These are phyloP conservation scores for Daldinia concentrica DNA, from an alignment of 495 filamentous ascomycete species.

Conservation along the genomic window DNA sequence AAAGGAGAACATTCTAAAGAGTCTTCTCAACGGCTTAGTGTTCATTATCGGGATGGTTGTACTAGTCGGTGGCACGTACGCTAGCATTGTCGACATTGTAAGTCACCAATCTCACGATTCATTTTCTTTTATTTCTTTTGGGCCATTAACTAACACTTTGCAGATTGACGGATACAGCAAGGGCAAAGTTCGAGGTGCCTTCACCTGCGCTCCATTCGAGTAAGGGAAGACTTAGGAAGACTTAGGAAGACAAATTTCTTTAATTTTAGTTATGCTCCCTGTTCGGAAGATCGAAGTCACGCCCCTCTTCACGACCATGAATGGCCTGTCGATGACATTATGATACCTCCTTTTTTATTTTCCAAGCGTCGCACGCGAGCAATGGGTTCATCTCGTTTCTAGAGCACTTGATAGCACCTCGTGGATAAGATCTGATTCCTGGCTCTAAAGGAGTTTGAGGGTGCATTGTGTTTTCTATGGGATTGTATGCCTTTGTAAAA, in stretches of 20 bases:
- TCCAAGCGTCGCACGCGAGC: conserved; percentile 17
- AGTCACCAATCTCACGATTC: conserved; percentile 39
- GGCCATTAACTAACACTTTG: neutral
- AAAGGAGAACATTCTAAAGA: conserved; percentile 57
- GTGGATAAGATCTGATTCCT: conserved; percentile 7
- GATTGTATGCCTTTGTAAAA: conserved; percentile 25
- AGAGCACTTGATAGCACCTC: conserved; percentile 17
- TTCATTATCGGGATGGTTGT: conserved; percentile 65
- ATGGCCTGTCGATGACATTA: conserved; percentile 27
- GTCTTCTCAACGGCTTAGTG: conserved; percentile 58
- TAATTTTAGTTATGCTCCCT: neutral
- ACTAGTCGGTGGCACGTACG: conserved; percentile 68
- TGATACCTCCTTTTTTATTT: conserved; percentile 24
- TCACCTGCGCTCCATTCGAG: conserved; percentile 54
- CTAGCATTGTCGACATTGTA: conserved; percentile 64
- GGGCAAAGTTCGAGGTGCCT: conserved; percentile 58
- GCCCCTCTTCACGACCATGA: conserved; percentile 3
- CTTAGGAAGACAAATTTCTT: neutral
- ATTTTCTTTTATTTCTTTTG: neutral
- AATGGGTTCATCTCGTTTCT: conserved; percentile 15
- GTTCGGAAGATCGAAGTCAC: neutral
- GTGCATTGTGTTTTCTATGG: conserved; percentile 7
- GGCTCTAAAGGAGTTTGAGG: conserved; percentile 19
- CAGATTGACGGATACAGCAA: conserved; percentile 56
- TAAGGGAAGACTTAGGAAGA: conserved; percentile 15